Evolutionary conservation across 2,329 filamentous ascomycete species (phyloP), one percentile per base, ranked within the genome.

Genomic region (Ophiocordyceps camponoti-leonardi): DNA sequence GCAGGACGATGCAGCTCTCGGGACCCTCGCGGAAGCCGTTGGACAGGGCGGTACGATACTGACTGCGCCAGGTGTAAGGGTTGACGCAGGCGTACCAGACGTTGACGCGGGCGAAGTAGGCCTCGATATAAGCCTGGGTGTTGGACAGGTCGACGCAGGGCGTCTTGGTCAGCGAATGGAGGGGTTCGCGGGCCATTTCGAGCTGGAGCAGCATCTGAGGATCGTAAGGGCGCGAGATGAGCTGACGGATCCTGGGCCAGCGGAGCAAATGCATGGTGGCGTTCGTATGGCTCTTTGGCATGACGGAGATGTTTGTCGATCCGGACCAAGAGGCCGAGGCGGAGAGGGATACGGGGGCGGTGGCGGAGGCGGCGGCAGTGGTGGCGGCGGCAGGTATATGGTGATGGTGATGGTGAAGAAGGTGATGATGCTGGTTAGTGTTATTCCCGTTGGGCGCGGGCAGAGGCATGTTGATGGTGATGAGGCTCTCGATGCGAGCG

Each of bases 51-150:
- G 73, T 81, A 26, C 79, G 76, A 57, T 88, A 88, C 57, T 86
- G 81, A 48, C 72, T 77, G 40, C 75, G 71, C 84, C 85, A 92
- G 1, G 79, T 83, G 59, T 84, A 84, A 1, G 84, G 84, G 57
- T 87, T 88, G 31, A 92, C 83, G 53, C 83, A 86, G 11, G 85
- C 84, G 55, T 90, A 90, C 81, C 85, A 90, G 3, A 87, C 72
- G 51, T 90, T 90, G 48, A 87, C 85, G 40, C 81, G 72, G 47
- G 83, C 79, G 55, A 90, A 92, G 60, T 86, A 90, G 1, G 84
- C 80, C 56, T 83, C 78, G 39, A 86, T 81, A 58, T 87, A 88
- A 4, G 78, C 72, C 42, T 78, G 73, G 1, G 80, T 83, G 57
- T 86, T 86, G 41, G 80, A 81, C 41, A 88, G 64, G 58, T 87